Conservation (phyloP, 352 stramenopile species). For the Pythium coloratum region DNA sequence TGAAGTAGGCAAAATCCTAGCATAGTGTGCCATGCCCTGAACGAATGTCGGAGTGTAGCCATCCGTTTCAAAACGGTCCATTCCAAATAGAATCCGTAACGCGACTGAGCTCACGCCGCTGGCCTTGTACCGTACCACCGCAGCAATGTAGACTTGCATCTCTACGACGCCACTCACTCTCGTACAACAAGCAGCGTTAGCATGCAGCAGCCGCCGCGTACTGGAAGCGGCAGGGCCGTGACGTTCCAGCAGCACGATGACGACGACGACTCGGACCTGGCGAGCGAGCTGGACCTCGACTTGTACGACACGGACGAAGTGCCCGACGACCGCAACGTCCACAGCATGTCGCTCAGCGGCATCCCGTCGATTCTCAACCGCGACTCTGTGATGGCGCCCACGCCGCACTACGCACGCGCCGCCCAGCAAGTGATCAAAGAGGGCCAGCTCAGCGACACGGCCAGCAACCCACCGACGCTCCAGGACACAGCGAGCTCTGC, state of each 20-base stretch:
- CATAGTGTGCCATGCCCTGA: neutral
- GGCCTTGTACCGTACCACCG: too few species aligned
- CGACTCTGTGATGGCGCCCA: neutral
- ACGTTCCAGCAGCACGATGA: conserved; percentile 19
- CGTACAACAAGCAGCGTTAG: too few species aligned
- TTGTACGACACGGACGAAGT: conserved; percentile 60
- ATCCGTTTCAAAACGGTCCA: neutral
- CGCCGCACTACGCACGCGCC: conserved; percentile 1
- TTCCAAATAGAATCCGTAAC: neutral
- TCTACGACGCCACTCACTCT: too few species aligned
- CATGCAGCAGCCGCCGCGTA: neutral
- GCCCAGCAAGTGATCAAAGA: conserved; percentile 12
- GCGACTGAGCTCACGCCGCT: too few species aligned
- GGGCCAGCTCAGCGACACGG: conserved; percentile 11
- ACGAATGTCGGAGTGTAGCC: neutral
- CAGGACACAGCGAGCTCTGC: conserved; percentile 17
- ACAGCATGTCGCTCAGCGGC: conserved; percentile 17
- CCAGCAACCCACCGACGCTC: conserved; percentile 3
- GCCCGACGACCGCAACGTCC: conserved; percentile 8
- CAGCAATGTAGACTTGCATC: too few species aligned
- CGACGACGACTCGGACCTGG: conserved; percentile 40
- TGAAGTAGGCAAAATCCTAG: neutral
- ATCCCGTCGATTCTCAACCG: conserved; percentile 24
- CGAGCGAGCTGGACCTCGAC: conserved; percentile 64
- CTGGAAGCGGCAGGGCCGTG: conserved; percentile 10